Conservation (phyloP, 805 yeast genomes). For the Nakazawaea molendinolei region DNA sequence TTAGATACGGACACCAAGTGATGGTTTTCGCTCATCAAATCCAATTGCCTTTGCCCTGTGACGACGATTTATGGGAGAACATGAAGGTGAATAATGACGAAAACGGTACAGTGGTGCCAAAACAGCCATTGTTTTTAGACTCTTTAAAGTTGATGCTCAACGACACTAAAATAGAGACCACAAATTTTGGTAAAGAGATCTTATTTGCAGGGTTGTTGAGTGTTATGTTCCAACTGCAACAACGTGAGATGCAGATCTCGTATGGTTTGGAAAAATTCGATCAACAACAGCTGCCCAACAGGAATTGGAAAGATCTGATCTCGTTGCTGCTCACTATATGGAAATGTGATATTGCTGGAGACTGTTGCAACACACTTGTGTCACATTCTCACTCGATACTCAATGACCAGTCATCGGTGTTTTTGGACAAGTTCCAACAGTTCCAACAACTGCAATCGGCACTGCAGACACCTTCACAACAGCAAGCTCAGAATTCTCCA, state of each 20-base stretch:
- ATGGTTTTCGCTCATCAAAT: conserved; percentile 48
- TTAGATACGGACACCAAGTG: conserved; percentile 69
- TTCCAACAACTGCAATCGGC: too few relatives aligned
- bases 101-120: conserved; percentile 17
- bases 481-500: conserved; percentile 3
- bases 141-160: conserved; percentile 54
- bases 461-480: background rate
- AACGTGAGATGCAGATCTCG: conserved; percentile 57
- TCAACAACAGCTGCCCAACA: conserved; percentile 18
- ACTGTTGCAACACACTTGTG: conserved; percentile 26
- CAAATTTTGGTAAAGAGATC: conserved; percentile 60
- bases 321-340: conserved; percentile 68
- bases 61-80: conserved; percentile 47
- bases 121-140: conserved; percentile 41
- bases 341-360: conserved; percentile 40
- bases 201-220: conserved; percentile 62
- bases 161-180: conserved; percentile 38
- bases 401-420: background rate
- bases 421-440: background rate
- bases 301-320: conserved; percentile 66
- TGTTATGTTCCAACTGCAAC: conserved; percentile 66
- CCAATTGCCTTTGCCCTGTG: conserved; percentile 50
- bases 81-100: conserved; percentile 10
- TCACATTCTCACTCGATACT: background rate
- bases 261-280: conserved; percentile 34